These are phyloP conservation scores for Leccinum discolor DNA, from an alignment of 1,284 basidiomycete genomes.

Conservation along the genomic window DNA sequence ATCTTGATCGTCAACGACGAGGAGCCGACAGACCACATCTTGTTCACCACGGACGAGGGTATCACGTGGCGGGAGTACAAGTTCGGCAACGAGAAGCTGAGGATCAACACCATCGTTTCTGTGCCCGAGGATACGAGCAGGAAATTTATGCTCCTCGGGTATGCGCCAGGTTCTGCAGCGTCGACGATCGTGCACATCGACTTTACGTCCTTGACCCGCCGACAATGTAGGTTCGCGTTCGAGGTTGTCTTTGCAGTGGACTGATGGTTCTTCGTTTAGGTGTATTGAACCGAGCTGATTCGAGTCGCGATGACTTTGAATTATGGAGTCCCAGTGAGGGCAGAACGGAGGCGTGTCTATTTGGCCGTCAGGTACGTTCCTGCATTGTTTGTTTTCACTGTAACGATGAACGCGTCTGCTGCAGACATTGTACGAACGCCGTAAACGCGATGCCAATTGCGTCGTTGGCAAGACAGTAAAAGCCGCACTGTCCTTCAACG, in stretches of 20 bases:
- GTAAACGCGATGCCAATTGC: slow-evolving; percentile 80
- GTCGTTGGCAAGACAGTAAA: slow-evolving; percentile 74
- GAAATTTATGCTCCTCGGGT: slow-evolving; percentile 87
- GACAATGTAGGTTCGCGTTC: slow-evolving; percentile 61
- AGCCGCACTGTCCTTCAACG: slow-evolving; percentile 81
- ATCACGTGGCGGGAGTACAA: slow-evolving; percentile 85
- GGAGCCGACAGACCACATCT: slow-evolving; percentile 85
- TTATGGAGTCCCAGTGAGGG: slow-evolving; percentile 92
- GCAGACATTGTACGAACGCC: slow-evolving; percentile 86
- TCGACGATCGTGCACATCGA: slow-evolving; percentile 87
- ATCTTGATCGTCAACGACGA: slow-evolving; percentile 96
- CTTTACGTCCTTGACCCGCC: slow-evolving; percentile 77
- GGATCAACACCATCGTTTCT: slow-evolving; percentile 82
- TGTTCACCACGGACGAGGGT: slow-evolving; percentile 92
- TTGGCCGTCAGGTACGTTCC: slow-evolving; percentile 73
- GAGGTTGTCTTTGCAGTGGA: neutral
- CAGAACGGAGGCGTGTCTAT: slow-evolving; percentile 76
- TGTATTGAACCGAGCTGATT: slow-evolving; percentile 65
- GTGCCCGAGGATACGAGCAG: slow-evolving; percentile 91
- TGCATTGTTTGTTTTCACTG: neutral
- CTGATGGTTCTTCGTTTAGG: slow-evolving; percentile 45
- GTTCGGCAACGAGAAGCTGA: slow-evolving; percentile 76
- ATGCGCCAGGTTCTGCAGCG: slow-evolving; percentile 47
- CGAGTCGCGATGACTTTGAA: slow-evolving; percentile 89
- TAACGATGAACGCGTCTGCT: neutral